These are phyloP conservation scores for Funneliformis geosporum DNA, from an alignment of 192 early-diverging fungal species.

Conservation along the genomic window DNA sequence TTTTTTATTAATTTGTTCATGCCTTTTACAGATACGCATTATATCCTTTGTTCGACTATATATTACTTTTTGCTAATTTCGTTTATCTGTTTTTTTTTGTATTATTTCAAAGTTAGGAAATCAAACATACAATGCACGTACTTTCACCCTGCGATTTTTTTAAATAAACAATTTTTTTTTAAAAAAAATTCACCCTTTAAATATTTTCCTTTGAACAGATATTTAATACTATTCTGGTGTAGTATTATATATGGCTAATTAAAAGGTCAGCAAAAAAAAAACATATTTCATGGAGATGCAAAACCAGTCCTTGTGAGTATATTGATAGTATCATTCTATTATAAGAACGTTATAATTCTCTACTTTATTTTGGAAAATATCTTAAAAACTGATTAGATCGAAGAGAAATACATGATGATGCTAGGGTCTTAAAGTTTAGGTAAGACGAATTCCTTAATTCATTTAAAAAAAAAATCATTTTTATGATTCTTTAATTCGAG, in stretches of 20 bases:
- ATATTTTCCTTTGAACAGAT: background rate
- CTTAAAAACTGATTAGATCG: background rate
- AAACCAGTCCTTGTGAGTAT: background rate
- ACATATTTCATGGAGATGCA: background rate
- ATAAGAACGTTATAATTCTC: no score
- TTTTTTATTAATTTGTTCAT: background rate
- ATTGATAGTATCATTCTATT: background rate
- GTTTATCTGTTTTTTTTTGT: background rate
- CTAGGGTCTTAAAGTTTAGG: no score
- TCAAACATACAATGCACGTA: background rate
- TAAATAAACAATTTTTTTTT: background rate
- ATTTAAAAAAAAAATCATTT: no score
- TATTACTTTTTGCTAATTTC: background rate
- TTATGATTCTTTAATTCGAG: no score
- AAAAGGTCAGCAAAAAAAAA: background rate
- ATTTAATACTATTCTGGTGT: no score
- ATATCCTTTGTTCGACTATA: background rate
- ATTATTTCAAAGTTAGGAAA: background rate
- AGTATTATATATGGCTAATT: background rate
- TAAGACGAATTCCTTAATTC: no score
- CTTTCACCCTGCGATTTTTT: background rate
- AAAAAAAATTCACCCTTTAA: background rate
- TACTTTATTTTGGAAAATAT: background rate
- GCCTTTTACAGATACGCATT: background rate
- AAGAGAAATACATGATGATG: no score